Evolutionary conservation across 2,329 filamentous ascomycete genomes (phyloP).

Genomic region (Mycosphaerella sp.): DNA sequence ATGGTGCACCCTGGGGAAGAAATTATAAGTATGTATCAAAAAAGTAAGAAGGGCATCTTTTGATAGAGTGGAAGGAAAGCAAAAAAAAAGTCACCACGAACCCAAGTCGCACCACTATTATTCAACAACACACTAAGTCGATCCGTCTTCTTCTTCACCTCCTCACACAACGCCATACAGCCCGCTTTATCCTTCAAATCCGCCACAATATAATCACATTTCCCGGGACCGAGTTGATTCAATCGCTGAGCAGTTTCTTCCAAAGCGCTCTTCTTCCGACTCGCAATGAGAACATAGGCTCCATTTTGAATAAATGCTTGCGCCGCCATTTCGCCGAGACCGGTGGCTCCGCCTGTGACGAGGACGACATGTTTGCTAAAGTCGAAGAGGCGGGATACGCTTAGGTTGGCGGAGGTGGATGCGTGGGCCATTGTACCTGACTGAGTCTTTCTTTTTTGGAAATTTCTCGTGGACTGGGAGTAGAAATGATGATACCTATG

Average conservation of each 20-base stretch:
- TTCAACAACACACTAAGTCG: slow-evolving; percentile 43
- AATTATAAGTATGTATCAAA: neutral
- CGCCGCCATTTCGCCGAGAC: slow-evolving; percentile 44
- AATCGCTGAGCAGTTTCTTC: slow-evolving; percentile 38
- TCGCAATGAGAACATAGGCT: slow-evolving; percentile 37
- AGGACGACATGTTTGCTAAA: slow-evolving; percentile 37
- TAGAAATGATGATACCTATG: neutral
- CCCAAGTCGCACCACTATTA: slow-evolving; percentile 41
- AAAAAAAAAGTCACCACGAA: neutral
- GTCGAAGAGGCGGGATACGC: slow-evolving; percentile 31
- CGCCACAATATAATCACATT: slow-evolving; percentile 43
- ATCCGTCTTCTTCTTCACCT: slow-evolving; percentile 42
- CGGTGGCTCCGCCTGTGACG: slow-evolving; percentile 42
- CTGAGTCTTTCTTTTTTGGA: neutral
- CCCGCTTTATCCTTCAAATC: slow-evolving; percentile 42
- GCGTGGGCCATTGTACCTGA: slow-evolving; percentile 27
- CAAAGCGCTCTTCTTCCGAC: slow-evolving; percentile 42
- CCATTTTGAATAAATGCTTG: slow-evolving; percentile 44
- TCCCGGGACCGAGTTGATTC: slow-evolving; percentile 40
- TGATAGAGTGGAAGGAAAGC: neutral
- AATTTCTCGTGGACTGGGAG: neutral
- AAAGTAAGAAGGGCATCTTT: too few species aligned
- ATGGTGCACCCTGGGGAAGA: slow-evolving; percentile 43
- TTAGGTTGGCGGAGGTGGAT: slow-evolving; percentile 26
- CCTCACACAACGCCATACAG: slow-evolving; percentile 36